Evolutionary conservation across 1,139 yeast species (phyloP), one percentile per base, ranked within the genome.

Genomic region (Kodamaea anthophila): DNA sequence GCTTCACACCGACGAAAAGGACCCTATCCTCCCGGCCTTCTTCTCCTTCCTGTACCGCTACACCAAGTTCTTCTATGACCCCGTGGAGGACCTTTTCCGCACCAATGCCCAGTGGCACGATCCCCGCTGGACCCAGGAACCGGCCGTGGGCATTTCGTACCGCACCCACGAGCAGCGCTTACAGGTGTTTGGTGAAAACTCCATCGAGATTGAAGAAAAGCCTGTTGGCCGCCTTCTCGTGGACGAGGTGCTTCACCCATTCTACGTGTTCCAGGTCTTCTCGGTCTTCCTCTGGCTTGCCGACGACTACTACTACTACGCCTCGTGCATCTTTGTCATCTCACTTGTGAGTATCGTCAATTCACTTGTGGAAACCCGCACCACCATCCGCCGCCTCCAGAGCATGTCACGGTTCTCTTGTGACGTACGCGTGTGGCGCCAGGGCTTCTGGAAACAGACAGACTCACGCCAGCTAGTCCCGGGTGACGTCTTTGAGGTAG

Each of bases 401-500:
- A 79, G 78, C 28, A 73, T 91, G 39, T 83, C 96, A 0, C 65
- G 65, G 33, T 80, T 81, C 46, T 70, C 66, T 9, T 83, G 94
- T 47, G 88, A 80, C 31, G 84, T 88, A 2, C 73, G 97, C 47
- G 96, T 85, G 2, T 77, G 93, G 72, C 74, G 98, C 51, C 87
- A 84, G 49, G 95, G 83, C 7, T 91, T 85, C 53, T 91, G 98
- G 98, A 82, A 79, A 32, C 88, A 82, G 40, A 65, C 83, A 2
- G 70, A 72, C 24, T 83, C 95, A 1, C 65, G 70, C n/a, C 93
- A 86, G 30, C 65, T 91, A 30, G 96, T 91, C 1, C 97, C 98
- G 0, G 99, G 99, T 28, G 99, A 91, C 54, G 75, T 87, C 1
- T 84, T 79, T 51, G 98, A 93, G 56, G 75, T 93, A 19, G 97